Evolutionary conservation across 257 asterid genomes (phyloP), one percentile per base, ranked within the genome.

Genomic region (Przewalskia tangutica): DNA sequence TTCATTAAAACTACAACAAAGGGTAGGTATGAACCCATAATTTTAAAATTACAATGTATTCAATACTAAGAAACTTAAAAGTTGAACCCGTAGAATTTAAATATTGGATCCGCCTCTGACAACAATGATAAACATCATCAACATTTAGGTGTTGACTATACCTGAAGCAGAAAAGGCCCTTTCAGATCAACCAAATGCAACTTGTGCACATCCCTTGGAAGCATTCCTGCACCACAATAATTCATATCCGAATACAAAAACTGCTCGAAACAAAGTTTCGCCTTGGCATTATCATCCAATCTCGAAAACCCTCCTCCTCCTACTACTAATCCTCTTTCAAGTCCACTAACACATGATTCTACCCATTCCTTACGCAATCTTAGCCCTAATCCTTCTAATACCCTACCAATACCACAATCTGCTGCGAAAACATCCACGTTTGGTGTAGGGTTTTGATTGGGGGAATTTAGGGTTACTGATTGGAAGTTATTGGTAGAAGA

Each of bases 91-190:
- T 27, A 27, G 32, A 27, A 27, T 27, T 27, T 27, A 27, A 27
- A 27, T 27, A 1, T 27, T 27, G 32, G 32, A 27, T 27, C 32
- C 32, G 32, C 32, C 32, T 27, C 32, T 27, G 32, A 27, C 32
- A 27, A 27, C 32, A 27, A 27, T 27, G 32, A 27, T 27, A 27
- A 27, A 27, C 1, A 27, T 27, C 32, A 27, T 1, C 32, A 27
- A 27, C 32, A 27, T 27, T 66, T 17, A 16, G 6, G 16, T 4
- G 73, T 50, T 51, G 4, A 60, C 14, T 12, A 75, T 85, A 95
- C 98, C 99, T 96, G 99, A 89, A 94, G 89, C 60, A 96, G 92
- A 85, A 91, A 96, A 68, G 99, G 99, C 3, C 99, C 98, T 84
- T 92, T 85, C 62, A 94, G 93, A 85, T 93, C 93, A 86, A 91